These are phyloP conservation scores for Coemansia sp. DNA, from an alignment of 192 early-diverging fungal genomes.

Conservation along the genomic window DNA sequence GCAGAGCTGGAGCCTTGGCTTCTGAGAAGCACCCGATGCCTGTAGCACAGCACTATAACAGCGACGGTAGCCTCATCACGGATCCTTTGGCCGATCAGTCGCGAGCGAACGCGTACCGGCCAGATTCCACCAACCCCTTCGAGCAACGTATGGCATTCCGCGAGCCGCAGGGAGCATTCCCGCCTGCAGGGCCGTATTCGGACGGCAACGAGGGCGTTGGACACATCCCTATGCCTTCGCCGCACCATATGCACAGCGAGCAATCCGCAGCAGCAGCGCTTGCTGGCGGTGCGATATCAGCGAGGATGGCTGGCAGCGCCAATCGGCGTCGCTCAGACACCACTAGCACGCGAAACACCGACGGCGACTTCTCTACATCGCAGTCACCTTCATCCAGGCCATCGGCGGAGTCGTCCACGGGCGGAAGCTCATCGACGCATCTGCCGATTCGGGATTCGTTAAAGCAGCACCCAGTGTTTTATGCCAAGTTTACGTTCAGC, in stretches of 20 bases:
- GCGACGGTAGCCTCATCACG: neutral
- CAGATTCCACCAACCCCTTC: conserved; percentile 53
- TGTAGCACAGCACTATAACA: conserved; percentile 8
- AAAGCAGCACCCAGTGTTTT: conserved; percentile 59
- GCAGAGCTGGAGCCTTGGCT: conserved; percentile 5
- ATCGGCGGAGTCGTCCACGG: conserved; percentile 41
- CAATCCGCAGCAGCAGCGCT: conserved; percentile 40
- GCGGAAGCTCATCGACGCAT: conserved; percentile 27
- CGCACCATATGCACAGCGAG: conserved; percentile 32
- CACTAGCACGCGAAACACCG: conserved; percentile 38
- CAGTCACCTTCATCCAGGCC: conserved; percentile 39
- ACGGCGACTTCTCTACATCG: conserved; percentile 27
- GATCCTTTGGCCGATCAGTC: conserved; percentile 17
- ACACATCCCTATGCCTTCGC: conserved; percentile 44
- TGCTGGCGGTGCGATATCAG: conserved; percentile 19
- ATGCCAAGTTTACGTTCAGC: conserved; percentile 72
- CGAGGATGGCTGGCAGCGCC: conserved; percentile 6
- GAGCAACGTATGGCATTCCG: conserved; percentile 53
- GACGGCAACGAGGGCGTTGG: conserved; percentile 31
- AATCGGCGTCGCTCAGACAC: conserved; percentile 41
- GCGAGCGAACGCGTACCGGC: conserved; percentile 34
- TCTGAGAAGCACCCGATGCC: conserved; percentile 17
- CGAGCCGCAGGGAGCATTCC: conserved; percentile 52
- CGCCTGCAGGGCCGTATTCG: conserved; percentile 49
- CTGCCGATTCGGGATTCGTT: conserved; percentile 57